Evolutionary conservation across 257 asterid genomes (phyloP), one percentile per base, ranked within the genome.

Genomic region (Striga asiatica): DNA sequence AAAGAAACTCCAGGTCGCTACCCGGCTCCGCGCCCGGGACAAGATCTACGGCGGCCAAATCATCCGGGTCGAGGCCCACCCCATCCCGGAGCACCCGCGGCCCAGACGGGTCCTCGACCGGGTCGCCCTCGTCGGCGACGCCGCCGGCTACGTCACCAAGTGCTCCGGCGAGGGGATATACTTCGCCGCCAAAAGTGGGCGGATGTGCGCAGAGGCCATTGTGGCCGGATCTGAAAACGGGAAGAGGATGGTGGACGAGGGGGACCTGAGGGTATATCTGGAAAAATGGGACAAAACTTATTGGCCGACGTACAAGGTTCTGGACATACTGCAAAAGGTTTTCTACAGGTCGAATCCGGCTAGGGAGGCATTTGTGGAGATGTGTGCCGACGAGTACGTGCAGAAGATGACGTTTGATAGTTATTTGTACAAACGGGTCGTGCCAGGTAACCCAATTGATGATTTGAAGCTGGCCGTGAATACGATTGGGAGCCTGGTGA

Each of bases 341-440:
- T 89, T 89, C 61, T 89, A 85, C 74, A 23, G 94, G 11, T 85
- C 93, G 3, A 83, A 89, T 67, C 95, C 94, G 12, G 97, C 95
- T 16, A 78, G 85, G 31, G 95, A 89, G 49, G 97, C 97, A 4
- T 83, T 85, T 2, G 95, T 89, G 45, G 95, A 89, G 67, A 85
- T 89, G 93, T 89, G 94, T 54, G 94, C 80, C 8, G 94, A 85
- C 39, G 93, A 83, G 67, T 89, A 89, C 13, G 95, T 89, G 74
- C 97, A 89, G 84, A 89, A 76, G 81, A 85, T 83, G 95, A 89
- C 97, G 0, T 85, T 89, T 29, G 94, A 85, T 31, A 89, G 97
- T 73, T 89, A 85, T 51, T 28, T 89, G 79, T 89, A 89, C 71
- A 89, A 89, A 64, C 77, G 61, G 58, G 95, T 89, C 3, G 89